Evolutionary conservation across 2,329 filamentous ascomycete genomes (phyloP).

Genomic region (Didymella arachidicola): DNA sequence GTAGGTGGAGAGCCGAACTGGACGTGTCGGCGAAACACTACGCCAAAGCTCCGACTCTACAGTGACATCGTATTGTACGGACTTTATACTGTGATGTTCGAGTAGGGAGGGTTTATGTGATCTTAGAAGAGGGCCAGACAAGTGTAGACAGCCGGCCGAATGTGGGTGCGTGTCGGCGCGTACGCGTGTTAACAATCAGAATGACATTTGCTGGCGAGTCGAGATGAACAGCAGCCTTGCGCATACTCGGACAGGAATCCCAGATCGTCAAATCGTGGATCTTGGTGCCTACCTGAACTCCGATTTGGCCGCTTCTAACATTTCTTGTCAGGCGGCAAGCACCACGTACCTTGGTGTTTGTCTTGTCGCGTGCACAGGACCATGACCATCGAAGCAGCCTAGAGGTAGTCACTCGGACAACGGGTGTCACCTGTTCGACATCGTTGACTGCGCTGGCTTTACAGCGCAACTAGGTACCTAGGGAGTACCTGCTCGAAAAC

Average conservation of each 20-base stretch:
- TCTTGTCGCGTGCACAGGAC: not conserved
- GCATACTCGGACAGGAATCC: conserved; percentile 15
- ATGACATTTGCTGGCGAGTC: not conserved
- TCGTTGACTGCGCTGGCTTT: conserved; percentile 7
- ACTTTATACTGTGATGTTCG: not conserved
- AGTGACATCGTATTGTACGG: not conserved
- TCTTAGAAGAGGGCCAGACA: not conserved
- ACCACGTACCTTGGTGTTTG: not conserved
- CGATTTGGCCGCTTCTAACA: not conserved
- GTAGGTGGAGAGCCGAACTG: conserved; percentile 43
- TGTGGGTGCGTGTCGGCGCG: conserved; percentile 6
- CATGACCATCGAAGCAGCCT: not conserved
- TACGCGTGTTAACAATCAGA: not conserved
- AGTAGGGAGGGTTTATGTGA: not conserved
- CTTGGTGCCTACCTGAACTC: conserved; percentile 2
- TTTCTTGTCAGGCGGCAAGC: conserved; percentile 3
- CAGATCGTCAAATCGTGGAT: not conserved
- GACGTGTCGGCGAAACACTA: conserved; percentile 35
- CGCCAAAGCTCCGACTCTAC: conserved; percentile 30
- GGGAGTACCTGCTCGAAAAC: conserved; percentile 1
- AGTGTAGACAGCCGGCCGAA: not conserved
- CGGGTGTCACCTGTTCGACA: not conserved
- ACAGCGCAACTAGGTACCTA: conserved; percentile 7
- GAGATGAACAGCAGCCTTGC: conserved; percentile 8
- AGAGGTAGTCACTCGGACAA: not conserved